Conservation (phyloP, 495 filamentous ascomycete genomes). For the Haplographium delicatum region DNA sequence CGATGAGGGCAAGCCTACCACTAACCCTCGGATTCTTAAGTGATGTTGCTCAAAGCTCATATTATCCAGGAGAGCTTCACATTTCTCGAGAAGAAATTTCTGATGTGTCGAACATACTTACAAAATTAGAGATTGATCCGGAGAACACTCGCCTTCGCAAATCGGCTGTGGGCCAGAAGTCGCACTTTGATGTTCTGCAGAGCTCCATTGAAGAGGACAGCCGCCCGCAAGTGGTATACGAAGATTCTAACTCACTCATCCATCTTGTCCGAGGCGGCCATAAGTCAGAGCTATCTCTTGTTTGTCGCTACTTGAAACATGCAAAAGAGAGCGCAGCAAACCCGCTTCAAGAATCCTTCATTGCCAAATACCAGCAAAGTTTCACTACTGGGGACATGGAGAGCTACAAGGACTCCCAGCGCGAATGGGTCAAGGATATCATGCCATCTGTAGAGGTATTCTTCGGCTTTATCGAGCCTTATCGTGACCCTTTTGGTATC, state of each 20-base stretch:
- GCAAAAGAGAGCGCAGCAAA: slow-evolving; percentile 31
- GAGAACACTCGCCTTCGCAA: slow-evolving; percentile 28
- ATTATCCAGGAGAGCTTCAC: slow-evolving; percentile 16
- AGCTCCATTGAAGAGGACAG: slow-evolving; percentile 1
- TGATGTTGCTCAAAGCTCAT: slow-evolving; percentile 17
- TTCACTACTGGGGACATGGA: slow-evolving; percentile 35
- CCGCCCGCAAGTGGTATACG: slow-evolving; percentile 14
- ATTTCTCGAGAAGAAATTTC: slow-evolving; percentile 21
- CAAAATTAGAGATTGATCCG: slow-evolving; percentile 16
- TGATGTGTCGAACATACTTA: slow-evolving; percentile 16
- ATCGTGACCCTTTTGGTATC: slow-evolving; percentile 41
- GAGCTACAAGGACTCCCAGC: slow-evolving; percentile 32
- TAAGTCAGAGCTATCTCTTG: background rate
- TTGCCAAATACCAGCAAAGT: slow-evolving; percentile 29
- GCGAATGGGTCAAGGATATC: slow-evolving; percentile 38
- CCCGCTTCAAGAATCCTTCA: slow-evolving; percentile 25
- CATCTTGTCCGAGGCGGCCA: background rate
- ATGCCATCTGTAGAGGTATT: slow-evolving; percentile 38
- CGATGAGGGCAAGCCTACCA: background rate
- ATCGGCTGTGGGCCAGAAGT: background rate
- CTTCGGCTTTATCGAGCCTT: slow-evolving; percentile 45
- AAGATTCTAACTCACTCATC: background rate
- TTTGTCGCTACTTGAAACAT: slow-evolving; percentile 2
- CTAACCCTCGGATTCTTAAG: slow-evolving; percentile 2
- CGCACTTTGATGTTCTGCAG: slow-evolving; percentile 1